Conservation (phyloP, 2,329 filamentous ascomycete genomes). For the Lasiodiplodia sp. region DNA sequence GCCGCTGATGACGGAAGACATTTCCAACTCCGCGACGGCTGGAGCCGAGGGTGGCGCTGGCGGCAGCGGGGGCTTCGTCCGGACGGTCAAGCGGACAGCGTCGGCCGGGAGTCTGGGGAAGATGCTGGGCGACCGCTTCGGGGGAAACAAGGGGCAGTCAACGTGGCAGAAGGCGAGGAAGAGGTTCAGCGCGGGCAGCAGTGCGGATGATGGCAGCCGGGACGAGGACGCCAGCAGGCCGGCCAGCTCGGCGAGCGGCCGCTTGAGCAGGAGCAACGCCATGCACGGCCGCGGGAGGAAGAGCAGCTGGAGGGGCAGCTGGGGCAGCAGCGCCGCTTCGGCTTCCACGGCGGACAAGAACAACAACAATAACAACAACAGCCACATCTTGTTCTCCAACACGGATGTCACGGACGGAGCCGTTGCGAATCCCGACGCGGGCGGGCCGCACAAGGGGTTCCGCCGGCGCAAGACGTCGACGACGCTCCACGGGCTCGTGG, state of each 20-base stretch:
- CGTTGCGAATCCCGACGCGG: neutral
- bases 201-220: too few relatives aligned
- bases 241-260: neutral
- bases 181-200: neutral
- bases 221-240: neutral
- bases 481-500: neutral
- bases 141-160: neutral
- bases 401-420: neutral
- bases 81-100: neutral
- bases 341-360: neutral
- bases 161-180: neutral
- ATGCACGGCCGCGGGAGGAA: constrained; percentile 1
- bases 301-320: constrained; percentile 11
- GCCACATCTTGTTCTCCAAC: neutral
- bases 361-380: neutral
- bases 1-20: neutral
- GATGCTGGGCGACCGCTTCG: neutral
- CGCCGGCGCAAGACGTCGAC: constrained; percentile 11
- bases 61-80: neutral
- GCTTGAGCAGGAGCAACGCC: constrained; percentile 3
- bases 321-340: neutral
- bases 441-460: neutral
- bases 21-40: neutral
- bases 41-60: too few relatives aligned
- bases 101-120: neutral